These are phyloP conservation scores for Lanmaoa rubissima DNA, from an alignment of 768 basidiomycete genomes.

Conservation along the genomic window DNA sequence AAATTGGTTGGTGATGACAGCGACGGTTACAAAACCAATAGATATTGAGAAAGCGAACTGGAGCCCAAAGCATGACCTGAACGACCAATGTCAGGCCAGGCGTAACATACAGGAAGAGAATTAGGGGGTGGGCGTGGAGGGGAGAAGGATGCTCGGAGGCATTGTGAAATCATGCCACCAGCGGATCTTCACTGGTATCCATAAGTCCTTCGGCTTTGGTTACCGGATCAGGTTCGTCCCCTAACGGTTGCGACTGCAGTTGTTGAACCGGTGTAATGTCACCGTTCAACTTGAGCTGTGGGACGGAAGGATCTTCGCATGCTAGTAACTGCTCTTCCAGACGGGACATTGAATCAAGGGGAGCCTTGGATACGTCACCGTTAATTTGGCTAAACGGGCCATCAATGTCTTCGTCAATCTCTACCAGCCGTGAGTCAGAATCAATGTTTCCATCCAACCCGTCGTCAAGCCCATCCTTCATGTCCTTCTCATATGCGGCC, in stretches of 20 bases:
- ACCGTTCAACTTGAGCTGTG: constrained; percentile 47
- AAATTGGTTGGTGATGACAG: constrained; percentile 30
- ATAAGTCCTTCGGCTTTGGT: constrained; percentile 63
- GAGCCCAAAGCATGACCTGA: constrained; percentile 20
- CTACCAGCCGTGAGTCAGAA: constrained; percentile 24
- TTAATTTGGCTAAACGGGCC: constrained; percentile 31
- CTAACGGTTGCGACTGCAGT: constrained; percentile 47
- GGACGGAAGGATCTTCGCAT: constrained; percentile 48
- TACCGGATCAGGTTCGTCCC: constrained; percentile 53
- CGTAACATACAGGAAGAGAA: constrained; percentile 5
- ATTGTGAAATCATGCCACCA: constrained; percentile 34
- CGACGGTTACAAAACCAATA: constrained; percentile 32
- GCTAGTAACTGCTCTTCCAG: constrained; percentile 22
- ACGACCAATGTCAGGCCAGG: constrained; percentile 8
- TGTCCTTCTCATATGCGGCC: constrained; percentile 59
- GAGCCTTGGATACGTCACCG: constrained; percentile 35
- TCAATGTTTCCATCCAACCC: constrained; percentile 19
- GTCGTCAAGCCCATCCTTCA: constrained; percentile 35
- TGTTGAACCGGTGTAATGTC: constrained; percentile 47
- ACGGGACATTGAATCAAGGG: constrained; percentile 24
- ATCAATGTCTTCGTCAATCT: constrained; percentile 34
- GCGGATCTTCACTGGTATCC: constrained; percentile 62
- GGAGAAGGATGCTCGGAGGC: not conserved
- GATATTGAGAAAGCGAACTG: constrained; percentile 29
- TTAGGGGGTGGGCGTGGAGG: constrained; percentile 2